Evolutionary conservation across 352 stramenopile genomes (phyloP).

Genomic region (Albugo laibachii): DNA sequence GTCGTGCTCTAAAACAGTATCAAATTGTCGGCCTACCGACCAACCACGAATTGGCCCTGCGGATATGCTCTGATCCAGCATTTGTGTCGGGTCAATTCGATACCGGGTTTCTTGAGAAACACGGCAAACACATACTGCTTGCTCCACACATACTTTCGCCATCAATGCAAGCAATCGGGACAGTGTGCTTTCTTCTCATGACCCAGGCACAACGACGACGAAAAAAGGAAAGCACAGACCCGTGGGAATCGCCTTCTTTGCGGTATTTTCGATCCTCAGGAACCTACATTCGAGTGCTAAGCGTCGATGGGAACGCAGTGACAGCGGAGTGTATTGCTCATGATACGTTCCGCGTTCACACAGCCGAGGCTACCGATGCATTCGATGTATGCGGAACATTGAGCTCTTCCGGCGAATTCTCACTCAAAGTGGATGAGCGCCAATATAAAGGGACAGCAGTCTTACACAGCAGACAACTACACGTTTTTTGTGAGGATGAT

Average conservation of each 20-base stretch:
- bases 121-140: conserved; percentile 63
- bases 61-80: conserved; percentile 66
- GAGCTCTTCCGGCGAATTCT: conserved; percentile 27
- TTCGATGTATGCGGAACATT: conserved; percentile 17
- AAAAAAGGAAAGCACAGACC: conserved; percentile 19
- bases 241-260: conserved; percentile 30
- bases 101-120: conserved; percentile 87
- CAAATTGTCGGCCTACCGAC: conserved; percentile 84
- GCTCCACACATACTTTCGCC: conserved; percentile 24
- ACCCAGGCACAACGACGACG: conserved; percentile 18
- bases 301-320: conserved; percentile 19
- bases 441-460: conserved; percentile 44
- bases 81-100: conserved; percentile 83
- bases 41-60: conserved; percentile 89
- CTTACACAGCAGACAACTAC: conserved; percentile 38
- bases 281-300: conserved; percentile 16
- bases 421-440: conserved; percentile 40
- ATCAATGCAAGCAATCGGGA: conserved; percentile 50
- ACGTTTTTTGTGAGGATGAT: conserved; percentile 62
- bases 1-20: conserved; percentile 77
- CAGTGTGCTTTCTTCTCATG: conserved; percentile 51
- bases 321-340: conserved; percentile 19
- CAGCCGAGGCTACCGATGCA: conserved; percentile 9
- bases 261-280: conserved; percentile 42
- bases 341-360: conserved; percentile 19